Evolutionary conservation across 2,329 filamentous ascomycete species (phyloP).

Genomic region (Fusarium sp.): DNA sequence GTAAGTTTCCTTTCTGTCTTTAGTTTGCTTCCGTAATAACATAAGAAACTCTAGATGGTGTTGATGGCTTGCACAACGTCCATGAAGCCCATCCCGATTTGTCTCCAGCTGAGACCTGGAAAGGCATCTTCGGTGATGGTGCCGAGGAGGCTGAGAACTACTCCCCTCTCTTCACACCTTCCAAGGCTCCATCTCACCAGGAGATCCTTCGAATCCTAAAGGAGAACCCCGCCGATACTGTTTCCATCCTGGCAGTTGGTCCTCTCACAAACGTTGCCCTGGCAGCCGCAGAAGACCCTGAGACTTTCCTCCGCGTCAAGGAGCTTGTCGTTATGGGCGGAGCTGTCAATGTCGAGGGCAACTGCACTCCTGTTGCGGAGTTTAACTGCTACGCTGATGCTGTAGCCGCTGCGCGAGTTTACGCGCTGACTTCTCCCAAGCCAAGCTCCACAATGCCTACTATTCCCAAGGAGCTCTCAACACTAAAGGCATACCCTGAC

Average conservation of each 20-base stretch:
- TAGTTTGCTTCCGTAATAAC: slow-evolving; percentile 12
- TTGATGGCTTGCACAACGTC: slow-evolving; percentile 81
- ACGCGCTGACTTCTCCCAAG: slow-evolving; percentile 78
- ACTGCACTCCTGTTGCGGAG: slow-evolving; percentile 86
- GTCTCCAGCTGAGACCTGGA: slow-evolving; percentile 80
- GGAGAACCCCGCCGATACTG: slow-evolving; percentile 83
- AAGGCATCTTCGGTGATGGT: slow-evolving; percentile 68
- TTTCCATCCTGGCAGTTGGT: slow-evolving; percentile 91
- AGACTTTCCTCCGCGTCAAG: slow-evolving; percentile 88
- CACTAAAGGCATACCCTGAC: slow-evolving; percentile 71
- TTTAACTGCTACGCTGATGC: slow-evolving; percentile 97
- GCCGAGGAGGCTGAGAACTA: slow-evolving; percentile 59
- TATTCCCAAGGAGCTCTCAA: slow-evolving; percentile 62
- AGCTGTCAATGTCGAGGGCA: slow-evolving; percentile 81
- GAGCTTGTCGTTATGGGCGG: slow-evolving; percentile 98
- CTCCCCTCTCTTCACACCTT: slow-evolving; percentile 78
- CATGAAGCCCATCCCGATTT: slow-evolving; percentile 81
- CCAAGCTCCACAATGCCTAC: slow-evolving; percentile 86
- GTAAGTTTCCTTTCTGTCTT: slow-evolving; percentile 62
- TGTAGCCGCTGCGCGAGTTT: slow-evolving; percentile 80
- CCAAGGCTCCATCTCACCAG: slow-evolving; percentile 77
- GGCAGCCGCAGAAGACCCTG: slow-evolving; percentile 87
- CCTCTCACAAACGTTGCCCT: slow-evolving; percentile 94
- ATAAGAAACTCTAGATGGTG: slow-evolving; percentile 69
- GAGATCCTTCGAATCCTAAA: slow-evolving; percentile 90